phyloP scores from a whole-genome alignment of 495 filamentous ascomycete genomes.

The Trichoderma reesei region DNA sequence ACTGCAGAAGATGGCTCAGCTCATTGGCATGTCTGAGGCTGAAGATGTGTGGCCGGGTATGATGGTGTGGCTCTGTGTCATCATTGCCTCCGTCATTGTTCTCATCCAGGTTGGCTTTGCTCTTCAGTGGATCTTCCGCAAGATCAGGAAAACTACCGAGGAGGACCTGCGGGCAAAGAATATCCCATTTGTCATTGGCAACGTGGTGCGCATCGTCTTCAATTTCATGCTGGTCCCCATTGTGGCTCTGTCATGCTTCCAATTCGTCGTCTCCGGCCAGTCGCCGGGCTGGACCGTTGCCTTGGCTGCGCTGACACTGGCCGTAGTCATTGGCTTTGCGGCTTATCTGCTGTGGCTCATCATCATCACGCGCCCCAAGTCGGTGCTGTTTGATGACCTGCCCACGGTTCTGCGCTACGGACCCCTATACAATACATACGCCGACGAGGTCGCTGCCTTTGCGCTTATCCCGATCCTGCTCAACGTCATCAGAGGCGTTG shows the following conservation, averaged over 20 bases:
- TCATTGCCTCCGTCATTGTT: slow-evolving; percentile 57
- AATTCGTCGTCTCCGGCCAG: slow-evolving; percentile 62
- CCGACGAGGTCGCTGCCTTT: slow-evolving; percentile 75
- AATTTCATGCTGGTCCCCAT: slow-evolving; percentile 87
- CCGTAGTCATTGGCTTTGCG: slow-evolving; percentile 59
- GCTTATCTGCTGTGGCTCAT: slow-evolving; percentile 75
- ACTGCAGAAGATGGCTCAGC: slow-evolving; percentile 64
- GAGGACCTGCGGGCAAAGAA: slow-evolving; percentile 87
- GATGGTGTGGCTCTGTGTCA: slow-evolving; percentile 72
- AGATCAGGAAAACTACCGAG: slow-evolving; percentile 59
- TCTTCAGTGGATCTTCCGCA: slow-evolving; percentile 61
- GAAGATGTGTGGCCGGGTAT: slow-evolving; percentile 90
- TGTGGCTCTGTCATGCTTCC: slow-evolving; percentile 78
- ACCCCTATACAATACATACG: slow-evolving; percentile 96
- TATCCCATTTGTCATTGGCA: slow-evolving; percentile 83
- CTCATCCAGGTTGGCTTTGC: slow-evolving; percentile 69
- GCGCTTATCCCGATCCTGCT: slow-evolving; percentile 76
- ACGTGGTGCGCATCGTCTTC: slow-evolving; percentile 77
- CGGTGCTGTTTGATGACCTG: slow-evolving; percentile 85
- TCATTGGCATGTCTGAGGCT: slow-evolving; percentile 67
- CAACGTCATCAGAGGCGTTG: slow-evolving; percentile 75
- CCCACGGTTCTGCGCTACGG: slow-evolving; percentile 84
- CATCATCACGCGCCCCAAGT: slow-evolving; percentile 66
- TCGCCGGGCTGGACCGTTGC: slow-evolving; percentile 62
- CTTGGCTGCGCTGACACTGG: slow-evolving; percentile 62